Conservation (phyloP, 345 rosid genomes). For the Anacardium occidentale region DNA sequence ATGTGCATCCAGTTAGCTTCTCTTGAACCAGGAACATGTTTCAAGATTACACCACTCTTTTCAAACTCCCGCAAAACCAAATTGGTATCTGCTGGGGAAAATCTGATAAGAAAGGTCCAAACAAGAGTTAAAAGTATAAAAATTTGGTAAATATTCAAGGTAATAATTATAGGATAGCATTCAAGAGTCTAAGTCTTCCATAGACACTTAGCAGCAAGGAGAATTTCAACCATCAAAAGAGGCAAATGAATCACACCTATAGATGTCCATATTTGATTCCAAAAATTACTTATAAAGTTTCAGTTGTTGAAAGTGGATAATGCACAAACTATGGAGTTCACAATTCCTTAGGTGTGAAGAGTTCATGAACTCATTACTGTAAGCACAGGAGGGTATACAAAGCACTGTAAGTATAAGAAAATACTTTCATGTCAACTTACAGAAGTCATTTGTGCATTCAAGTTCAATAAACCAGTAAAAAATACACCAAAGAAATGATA, state of each 20-base stretch:
- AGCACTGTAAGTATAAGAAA: not conserved
- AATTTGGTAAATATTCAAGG: not conserved
- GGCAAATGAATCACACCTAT: not conserved
- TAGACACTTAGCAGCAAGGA: not conserved
- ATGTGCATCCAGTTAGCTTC: conserved; percentile 98
- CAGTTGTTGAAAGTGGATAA: not conserved
- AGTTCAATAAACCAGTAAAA: not conserved
- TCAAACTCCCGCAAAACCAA: conserved; percentile 88
- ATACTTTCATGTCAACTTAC: not conserved
- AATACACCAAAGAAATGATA: not conserved
- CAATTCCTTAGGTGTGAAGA: not conserved
- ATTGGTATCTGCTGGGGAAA: conserved; percentile 87
- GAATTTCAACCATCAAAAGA: not conserved
- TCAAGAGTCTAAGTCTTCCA: not conserved
- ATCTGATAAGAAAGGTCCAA: conserved; percentile 46
- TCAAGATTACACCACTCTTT: conserved; percentile 83
- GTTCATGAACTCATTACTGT: not conserved
- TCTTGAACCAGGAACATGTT: conserved; percentile 93
- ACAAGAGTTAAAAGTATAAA: conserved; percentile 2
- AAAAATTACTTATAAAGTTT: not conserved
- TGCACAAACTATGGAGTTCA: not conserved
- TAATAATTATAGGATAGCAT: not conserved
- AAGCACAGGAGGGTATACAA: not conserved
- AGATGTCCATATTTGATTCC: not conserved
- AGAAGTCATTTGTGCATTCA: not conserved